Conservation (phyloP, 2,329 filamentous ascomycete genomes). For the Lachnum nothofagi region DNA sequence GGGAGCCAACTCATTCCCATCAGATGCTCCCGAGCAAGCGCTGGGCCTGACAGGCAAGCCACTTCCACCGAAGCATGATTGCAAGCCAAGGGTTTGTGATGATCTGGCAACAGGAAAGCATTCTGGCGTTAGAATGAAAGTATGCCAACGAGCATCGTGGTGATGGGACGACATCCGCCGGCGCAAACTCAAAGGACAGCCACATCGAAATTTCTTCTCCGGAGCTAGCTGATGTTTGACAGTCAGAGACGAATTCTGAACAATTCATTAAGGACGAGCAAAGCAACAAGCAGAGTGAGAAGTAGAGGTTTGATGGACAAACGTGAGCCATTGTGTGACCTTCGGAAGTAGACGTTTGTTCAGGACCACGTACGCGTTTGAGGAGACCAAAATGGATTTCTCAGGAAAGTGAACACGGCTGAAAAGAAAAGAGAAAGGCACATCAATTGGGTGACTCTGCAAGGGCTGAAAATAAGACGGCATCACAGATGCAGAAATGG, state of each 20-base stretch:
- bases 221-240: not conserved
- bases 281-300: no score
- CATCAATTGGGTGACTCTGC: no score
- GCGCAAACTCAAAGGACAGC: not conserved
- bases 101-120: not conserved
- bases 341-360: constrained; percentile 7
- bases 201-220: not conserved
- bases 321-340: constrained; percentile 12
- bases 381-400: no score
- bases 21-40: constrained; percentile 1
- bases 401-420: no score
- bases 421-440: no score
- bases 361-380: no score
- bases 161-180: no score
- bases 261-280: not conserved
- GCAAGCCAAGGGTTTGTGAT: constrained; percentile 3
- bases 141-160: not conserved
- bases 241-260: not conserved
- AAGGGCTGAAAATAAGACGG: no score
- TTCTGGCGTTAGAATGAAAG: not conserved
- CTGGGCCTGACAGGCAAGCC: not conserved
- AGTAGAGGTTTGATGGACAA: constrained; percentile 15
- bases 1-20: not conserved
- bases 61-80: constrained; percentile 2
- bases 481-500: no score